Conservation (phyloP, 129 eudicot genomes). For the Chrysanthemum seticuspe region DNA sequence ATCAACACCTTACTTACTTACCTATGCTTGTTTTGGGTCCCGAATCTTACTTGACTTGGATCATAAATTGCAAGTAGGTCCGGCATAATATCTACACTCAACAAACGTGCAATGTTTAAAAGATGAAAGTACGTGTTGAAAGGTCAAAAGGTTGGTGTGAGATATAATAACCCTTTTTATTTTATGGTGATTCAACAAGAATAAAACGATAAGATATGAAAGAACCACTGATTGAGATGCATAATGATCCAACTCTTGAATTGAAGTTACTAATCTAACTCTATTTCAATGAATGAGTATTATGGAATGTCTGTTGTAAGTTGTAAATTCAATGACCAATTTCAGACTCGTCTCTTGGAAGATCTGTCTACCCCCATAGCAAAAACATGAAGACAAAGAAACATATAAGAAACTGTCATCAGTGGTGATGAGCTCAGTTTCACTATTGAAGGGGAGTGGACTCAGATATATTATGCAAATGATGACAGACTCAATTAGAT, state of each 20-base stretch:
- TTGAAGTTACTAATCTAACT: not conserved
- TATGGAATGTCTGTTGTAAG: too few relatives aligned
- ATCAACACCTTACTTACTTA: not conserved
- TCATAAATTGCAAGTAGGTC: slow-evolving; percentile 24
- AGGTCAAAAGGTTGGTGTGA: slow-evolving; percentile 29
- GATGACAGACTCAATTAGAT: too few relatives aligned
- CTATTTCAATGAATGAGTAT: not conserved
- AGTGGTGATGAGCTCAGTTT: too few relatives aligned
- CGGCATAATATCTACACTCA: slow-evolving; percentile 16
- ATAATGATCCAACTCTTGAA: not conserved
- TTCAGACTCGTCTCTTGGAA: too few relatives aligned
- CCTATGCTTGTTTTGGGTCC: slow-evolving; percentile 13
- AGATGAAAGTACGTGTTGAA: slow-evolving; percentile 24
- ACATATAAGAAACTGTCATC: too few relatives aligned
- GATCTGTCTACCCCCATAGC: too few relatives aligned
- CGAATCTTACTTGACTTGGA: slow-evolving; percentile 15
- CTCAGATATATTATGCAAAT: too few relatives aligned
- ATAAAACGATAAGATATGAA: slow-evolving; percentile 15
- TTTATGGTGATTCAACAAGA: slow-evolving; percentile 15
- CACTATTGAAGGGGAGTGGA: too few relatives aligned
- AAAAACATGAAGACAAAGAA: too few relatives aligned
- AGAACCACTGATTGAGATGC: slow-evolving; percentile 15
- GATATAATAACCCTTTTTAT: slow-evolving; percentile 13
- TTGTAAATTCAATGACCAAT: too few relatives aligned
- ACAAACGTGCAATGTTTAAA: slow-evolving; percentile 23